A percentile compares a stretch with the other conserved stretches of the same genome.
These are phyloP conservation scores for Cyclotella baltica DNA, from an alignment of 108 stramenopile species.

Conservation along the genomic window DNA sequence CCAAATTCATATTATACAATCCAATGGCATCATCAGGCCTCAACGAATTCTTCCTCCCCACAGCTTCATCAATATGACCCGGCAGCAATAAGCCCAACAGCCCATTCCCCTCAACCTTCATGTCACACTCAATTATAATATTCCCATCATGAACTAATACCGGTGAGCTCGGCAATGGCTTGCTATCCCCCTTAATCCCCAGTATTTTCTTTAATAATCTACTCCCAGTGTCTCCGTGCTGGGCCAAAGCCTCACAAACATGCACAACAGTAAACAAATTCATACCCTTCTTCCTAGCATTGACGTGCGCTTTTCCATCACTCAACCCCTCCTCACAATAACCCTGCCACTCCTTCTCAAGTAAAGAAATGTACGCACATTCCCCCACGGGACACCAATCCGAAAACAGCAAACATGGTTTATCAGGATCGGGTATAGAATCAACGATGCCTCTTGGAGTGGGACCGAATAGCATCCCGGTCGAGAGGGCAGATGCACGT, in stretches of 20 bases:
- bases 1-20: conserved; percentile 50
- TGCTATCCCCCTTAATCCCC: not conserved
- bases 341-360: conserved; percentile 32
- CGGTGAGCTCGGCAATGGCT: conserved; percentile 9
- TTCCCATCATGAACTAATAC: conserved; percentile 44
- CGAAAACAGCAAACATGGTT: conserved; percentile 41
- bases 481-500: conserved; percentile 41
- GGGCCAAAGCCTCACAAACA: conserved; percentile 32
- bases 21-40: conserved; percentile 23
- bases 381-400: conserved; percentile 31
- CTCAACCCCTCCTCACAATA: not conserved
- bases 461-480: conserved; percentile 36
- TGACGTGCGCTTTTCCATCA: not conserved
- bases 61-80: conserved; percentile 42
- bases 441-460: conserved; percentile 42
- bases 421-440: conserved; percentile 21
- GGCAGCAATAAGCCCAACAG: conserved; percentile 30
- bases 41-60: conserved; percentile 32
- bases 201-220: conserved; percentile 40
- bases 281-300: not conserved
- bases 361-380: conserved; percentile 35
- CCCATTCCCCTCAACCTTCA: not conserved
- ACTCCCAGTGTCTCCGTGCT: conserved; percentile 35
- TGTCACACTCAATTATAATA: conserved; percentile 24
- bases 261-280: conserved; percentile 42